phyloP scores from a whole-genome alignment of 768 basidiomycete genomes.

The Mrakia hoshinonis region DNA sequence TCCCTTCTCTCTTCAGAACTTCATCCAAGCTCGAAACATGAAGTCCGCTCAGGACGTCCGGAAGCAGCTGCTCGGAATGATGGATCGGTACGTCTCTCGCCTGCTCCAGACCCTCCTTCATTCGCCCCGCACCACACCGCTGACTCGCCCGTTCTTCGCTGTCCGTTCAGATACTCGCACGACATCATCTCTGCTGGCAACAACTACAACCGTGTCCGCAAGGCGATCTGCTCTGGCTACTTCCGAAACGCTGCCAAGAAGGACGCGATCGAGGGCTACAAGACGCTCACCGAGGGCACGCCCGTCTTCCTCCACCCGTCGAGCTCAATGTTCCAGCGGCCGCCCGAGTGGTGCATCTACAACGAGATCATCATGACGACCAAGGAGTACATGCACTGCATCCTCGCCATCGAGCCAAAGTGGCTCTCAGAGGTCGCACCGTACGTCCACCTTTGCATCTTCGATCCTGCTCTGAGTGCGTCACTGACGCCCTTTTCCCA shows the following conservation, averaged over 20 bases:
- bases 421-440: slow-evolving; percentile 98
- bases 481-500: no score
- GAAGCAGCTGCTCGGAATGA: slow-evolving; percentile 94
- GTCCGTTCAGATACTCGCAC: slow-evolving; percentile 70
- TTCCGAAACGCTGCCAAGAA: slow-evolving; percentile 99
- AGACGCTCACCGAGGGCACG: slow-evolving; percentile 85
- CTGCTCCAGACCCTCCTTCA: not conserved
- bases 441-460: not conserved
- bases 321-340: slow-evolving; percentile 82
- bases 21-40: slow-evolving; percentile 96
- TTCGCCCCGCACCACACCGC: slow-evolving; percentile 28
- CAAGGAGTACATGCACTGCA: slow-evolving; percentile 58
- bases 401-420: slow-evolving; percentile 92
- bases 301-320: slow-evolving; percentile 98
- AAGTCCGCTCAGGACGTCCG: slow-evolving; percentile 92
- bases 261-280: slow-evolving; percentile 71
- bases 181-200: slow-evolving; percentile 85
- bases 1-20: slow-evolving; percentile 49
- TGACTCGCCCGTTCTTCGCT: not conserved
- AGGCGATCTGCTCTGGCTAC: slow-evolving; percentile 93
- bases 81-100: slow-evolving; percentile 70
- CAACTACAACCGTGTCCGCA: slow-evolving; percentile 86
- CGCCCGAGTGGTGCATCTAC: slow-evolving; percentile 68
- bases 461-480: no score
- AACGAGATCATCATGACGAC: slow-evolving; percentile 94